A percentile compares a stretch with the other conserved stretches of the same genome.
Evolutionary conservation across 1,139 yeast genomes (phyloP).

Genomic region (Debaryomyces nepalensis): DNA sequence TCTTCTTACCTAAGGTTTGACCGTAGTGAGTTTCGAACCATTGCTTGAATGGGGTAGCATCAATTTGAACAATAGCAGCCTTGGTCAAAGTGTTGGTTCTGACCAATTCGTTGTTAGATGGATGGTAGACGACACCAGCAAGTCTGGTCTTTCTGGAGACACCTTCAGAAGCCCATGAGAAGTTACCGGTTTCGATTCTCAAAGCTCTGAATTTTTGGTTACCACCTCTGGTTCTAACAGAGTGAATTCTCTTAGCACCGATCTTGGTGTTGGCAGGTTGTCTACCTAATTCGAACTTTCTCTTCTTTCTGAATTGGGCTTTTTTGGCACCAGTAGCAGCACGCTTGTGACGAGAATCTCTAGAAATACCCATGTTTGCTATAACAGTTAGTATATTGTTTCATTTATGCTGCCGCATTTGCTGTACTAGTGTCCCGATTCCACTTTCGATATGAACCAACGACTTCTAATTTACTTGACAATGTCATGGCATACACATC

Average conservation of each 20-base stretch:
- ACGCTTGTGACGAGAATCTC: constrained; percentile 99
- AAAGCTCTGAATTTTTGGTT: constrained; percentile 99
- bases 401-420: not conserved
- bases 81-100: constrained; percentile 99
- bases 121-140: constrained; percentile 97
- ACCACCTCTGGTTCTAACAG: constrained; percentile 99
- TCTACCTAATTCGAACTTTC: constrained; percentile 99
- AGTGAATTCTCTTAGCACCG: constrained; percentile 98
- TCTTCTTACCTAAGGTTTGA: constrained; percentile 86
- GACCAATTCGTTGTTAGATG: constrained; percentile 98
- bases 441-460: not conserved
- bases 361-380: constrained; percentile 94
- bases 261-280: constrained; percentile 99
- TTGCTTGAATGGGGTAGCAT: constrained; percentile 99
- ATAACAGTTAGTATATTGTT: constrained; percentile 32
- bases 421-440: constrained; percentile 5
- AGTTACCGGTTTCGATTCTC: constrained; percentile 99
- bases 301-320: constrained; percentile 99
- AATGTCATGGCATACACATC: too few relatives aligned
- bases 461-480: not conserved
- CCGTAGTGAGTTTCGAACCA: constrained; percentile 99
- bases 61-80: constrained; percentile 98
- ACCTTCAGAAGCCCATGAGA: constrained; percentile 99
- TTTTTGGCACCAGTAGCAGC: constrained; percentile 99
- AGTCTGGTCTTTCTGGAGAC: constrained; percentile 98